Percentiles rank a stretch among this genome's conserved stretches.
Conservation (phyloP, 2,329 filamentous ascomycete species). For the Penicillium carneum region DNA sequence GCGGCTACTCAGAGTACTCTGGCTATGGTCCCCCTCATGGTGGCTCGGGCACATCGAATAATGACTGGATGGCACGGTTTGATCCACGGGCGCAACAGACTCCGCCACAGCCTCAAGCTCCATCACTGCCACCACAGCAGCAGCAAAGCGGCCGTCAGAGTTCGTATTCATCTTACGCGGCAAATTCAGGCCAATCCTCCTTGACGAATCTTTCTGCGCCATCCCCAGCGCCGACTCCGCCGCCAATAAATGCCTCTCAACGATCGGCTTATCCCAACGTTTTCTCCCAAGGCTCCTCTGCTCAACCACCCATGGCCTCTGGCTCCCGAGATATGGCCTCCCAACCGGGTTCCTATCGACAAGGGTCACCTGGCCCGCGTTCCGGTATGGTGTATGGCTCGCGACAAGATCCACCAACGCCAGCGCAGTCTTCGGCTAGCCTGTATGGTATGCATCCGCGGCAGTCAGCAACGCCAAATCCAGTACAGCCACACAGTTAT, state of each 20-base stretch:
- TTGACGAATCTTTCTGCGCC: conserved; percentile 41
- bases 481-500: conserved; percentile 40
- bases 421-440: conserved; percentile 42
- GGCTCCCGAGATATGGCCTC: conserved; percentile 43
- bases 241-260: conserved; percentile 41
- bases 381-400: conserved; percentile 42
- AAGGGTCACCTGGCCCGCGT: conserved; percentile 43
- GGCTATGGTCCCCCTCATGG: conserved; percentile 40
- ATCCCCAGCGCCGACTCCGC: conserved; percentile 47
- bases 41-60: conserved; percentile 40
- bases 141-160: conserved; percentile 39
- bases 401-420: conserved; percentile 43
- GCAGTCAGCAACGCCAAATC: conserved; percentile 35
- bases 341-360: conserved; percentile 37
- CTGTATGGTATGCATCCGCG: conserved; percentile 42
- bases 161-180: conserved; percentile 42
- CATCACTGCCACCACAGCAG: conserved; percentile 33
- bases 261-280: conserved; percentile 41
- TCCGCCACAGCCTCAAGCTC: conserved; percentile 30
- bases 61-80: conserved; percentile 54
- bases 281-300: conserved; percentile 40
- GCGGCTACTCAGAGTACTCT: conserved; percentile 45
- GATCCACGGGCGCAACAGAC: conserved; percentile 49
- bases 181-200: conserved; percentile 36
- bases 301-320: conserved; percentile 36